These are phyloP conservation scores for Verticillium dahliae DNA, from an alignment of 2,329 filamentous ascomycete species.

Conservation along the genomic window DNA sequence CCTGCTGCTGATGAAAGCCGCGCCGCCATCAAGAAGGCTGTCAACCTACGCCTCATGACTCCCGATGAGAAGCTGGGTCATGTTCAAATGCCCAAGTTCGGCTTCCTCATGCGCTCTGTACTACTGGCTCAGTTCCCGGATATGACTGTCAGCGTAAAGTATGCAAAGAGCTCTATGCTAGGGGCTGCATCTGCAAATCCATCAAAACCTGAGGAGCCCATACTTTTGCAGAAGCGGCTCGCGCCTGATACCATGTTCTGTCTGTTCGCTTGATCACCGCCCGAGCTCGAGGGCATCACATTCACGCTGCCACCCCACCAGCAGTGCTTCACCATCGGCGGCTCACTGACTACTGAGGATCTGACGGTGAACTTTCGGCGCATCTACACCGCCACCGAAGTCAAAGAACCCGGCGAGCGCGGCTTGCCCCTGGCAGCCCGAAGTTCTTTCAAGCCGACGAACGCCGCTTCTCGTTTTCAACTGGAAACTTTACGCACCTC, in stretches of 20 bases:
- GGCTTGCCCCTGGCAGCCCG: too few species aligned
- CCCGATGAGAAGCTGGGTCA: background rate
- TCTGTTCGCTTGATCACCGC: conserved; percentile 12
- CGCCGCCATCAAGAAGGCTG: conserved; percentile 13
- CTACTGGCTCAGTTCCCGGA: conserved; percentile 30
- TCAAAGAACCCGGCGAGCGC: too few species aligned
- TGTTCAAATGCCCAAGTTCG: conserved; percentile 21
- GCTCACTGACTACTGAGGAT: conserved; percentile 7
- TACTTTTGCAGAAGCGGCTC: conserved; percentile 6
- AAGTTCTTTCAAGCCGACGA: too few species aligned
- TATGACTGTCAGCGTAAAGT: conserved; percentile 14
- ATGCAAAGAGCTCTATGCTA: conserved; percentile 15
- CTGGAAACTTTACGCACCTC: background rate
- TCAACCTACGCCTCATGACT: conserved; percentile 21
- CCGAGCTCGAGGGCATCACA: too few species aligned
- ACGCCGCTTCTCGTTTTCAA: too few species aligned
- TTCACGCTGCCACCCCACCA: conserved; percentile 27
- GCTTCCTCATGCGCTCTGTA: conserved; percentile 30
- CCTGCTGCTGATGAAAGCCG: conserved; percentile 18
- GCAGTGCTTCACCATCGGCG: conserved; percentile 21
- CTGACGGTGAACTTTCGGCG: too few species aligned
- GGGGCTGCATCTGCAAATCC: too few species aligned
- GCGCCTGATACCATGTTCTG: conserved; percentile 17
- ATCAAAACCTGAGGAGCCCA: too few species aligned
- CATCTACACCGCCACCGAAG: too few species aligned